A percentile compares a stretch with the other conserved stretches of the same genome.
These are phyloP conservation scores for Diversispora epigaea DNA, from an alignment of 192 early-diverging fungal genomes.

Conservation along the genomic window DNA sequence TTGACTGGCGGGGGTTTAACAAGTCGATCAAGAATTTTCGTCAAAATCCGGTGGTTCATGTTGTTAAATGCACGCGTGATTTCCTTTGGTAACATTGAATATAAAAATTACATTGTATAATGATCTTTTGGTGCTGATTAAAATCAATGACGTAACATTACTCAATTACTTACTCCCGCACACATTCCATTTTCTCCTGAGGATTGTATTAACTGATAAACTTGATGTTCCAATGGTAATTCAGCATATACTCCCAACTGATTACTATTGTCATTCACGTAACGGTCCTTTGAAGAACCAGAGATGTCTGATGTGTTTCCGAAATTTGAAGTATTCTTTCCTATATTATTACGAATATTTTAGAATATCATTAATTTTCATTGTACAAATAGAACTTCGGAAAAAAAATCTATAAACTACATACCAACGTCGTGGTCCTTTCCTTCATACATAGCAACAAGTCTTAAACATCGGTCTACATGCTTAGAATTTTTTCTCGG, in stretches of 20 bases:
- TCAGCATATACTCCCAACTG: slow-evolving; percentile 28
- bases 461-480: slow-evolving; percentile 52
- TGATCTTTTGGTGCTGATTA: neutral
- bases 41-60: slow-evolving; percentile 49
- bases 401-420: neutral
- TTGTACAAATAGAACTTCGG: slow-evolving; percentile 12
- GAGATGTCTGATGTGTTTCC: neutral
- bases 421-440: slow-evolving; percentile 21
- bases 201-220: slow-evolving; percentile 54
- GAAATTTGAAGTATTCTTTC: neutral
- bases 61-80: slow-evolving; percentile 52
- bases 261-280: neutral
- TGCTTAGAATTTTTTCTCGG: slow-evolving; percentile 16
- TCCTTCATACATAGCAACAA: slow-evolving; percentile 43
- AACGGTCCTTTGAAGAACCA: neutral
- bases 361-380: neutral
- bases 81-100: slow-evolving; percentile 30
- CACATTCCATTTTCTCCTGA: slow-evolving; percentile 55
- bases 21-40: slow-evolving; percentile 48
- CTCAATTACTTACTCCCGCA: slow-evolving; percentile 40
- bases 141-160: neutral
- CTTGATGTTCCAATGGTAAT: slow-evolving; percentile 63
- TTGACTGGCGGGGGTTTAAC: slow-evolving; percentile 40
- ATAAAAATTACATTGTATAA: neutral
- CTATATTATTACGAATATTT: neutral